A percentile compares a stretch with the other conserved stretches of the same genome.
Evolutionary conservation across 2,329 filamentous ascomycete genomes (phyloP).

Genomic region (Penicillium sp.): DNA sequence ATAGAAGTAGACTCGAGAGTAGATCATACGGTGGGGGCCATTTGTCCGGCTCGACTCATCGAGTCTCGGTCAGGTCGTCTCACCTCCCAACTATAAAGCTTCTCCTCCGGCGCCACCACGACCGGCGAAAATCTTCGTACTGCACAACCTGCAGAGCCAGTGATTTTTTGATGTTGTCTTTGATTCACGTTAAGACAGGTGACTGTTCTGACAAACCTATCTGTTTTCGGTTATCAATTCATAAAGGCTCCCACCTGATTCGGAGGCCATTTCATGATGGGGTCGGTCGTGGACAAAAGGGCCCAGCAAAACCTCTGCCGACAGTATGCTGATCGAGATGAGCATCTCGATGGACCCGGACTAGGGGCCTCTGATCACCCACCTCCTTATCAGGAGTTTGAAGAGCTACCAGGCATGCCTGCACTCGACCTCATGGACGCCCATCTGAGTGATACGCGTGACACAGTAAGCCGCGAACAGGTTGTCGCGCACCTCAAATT

Average conservation of each 20-base stretch:
- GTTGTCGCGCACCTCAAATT: constrained; percentile 71
- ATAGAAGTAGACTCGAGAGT: too few relatives aligned
- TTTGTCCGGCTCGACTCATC: too few relatives aligned
- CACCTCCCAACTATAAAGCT: too few relatives aligned
- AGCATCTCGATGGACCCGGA: neutral
- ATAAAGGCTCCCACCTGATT: neutral
- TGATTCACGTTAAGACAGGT: too few relatives aligned
- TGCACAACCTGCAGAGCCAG: too few relatives aligned
- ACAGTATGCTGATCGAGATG: neutral
- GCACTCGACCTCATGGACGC: constrained; percentile 17
- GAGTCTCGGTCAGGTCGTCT: too few relatives aligned
- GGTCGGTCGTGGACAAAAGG: constrained; percentile 7
- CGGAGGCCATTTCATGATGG: constrained; percentile 7
- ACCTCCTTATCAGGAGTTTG: constrained; percentile 23
- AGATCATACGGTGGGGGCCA: too few relatives aligned
- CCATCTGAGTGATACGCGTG: constrained; percentile 4
- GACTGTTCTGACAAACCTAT: too few relatives aligned
- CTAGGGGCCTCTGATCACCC: constrained; percentile 8
- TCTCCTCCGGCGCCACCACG: too few relatives aligned
- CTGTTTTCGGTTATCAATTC: too few relatives aligned
- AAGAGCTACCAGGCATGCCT: constrained; percentile 17
- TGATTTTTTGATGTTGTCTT: too few relatives aligned
- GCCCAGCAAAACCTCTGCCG: constrained; percentile 6
- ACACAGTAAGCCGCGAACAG: constrained; percentile 43
- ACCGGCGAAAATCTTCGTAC: too few relatives aligned